Evolutionary conservation across 2,329 filamentous ascomycete species (phyloP).

Genomic region (Exophiala lecanii-corni): DNA sequence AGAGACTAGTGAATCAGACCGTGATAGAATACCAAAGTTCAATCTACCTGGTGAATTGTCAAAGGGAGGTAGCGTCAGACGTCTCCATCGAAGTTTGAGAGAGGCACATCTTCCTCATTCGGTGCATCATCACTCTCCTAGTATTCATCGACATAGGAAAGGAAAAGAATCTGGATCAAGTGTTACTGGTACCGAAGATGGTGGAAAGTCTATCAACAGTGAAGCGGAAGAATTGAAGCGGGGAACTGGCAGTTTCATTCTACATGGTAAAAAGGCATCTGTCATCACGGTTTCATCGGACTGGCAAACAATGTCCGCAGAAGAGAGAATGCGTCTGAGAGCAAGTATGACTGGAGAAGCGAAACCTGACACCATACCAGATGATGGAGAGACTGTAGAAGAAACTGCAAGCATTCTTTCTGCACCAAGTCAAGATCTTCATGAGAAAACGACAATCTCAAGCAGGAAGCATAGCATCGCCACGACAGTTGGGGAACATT

Average conservation of each 20-base stretch:
- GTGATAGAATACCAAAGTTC: slow-evolving; percentile 38
- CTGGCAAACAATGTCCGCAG: slow-evolving; percentile 70
- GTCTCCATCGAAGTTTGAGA: slow-evolving; percentile 81
- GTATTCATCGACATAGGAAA: slow-evolving; percentile 65
- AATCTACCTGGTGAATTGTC: slow-evolving; percentile 40
- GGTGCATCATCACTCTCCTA: slow-evolving; percentile 50
- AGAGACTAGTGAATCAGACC: slow-evolving; percentile 41
- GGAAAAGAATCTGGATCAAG: slow-evolving; percentile 68
- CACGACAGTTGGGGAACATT: slow-evolving; percentile 18
- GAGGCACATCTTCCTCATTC: slow-evolving; percentile 49
- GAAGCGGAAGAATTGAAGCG: slow-evolving; percentile 68
- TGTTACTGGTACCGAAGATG: slow-evolving; percentile 50
- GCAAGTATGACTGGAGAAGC: slow-evolving; percentile 33
- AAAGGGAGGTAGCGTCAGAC: slow-evolving; percentile 66
- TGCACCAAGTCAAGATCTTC: slow-evolving; percentile 4
- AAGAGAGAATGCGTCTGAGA: slow-evolving; percentile 65
- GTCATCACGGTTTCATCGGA: slow-evolving; percentile 96
- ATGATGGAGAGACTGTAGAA: slow-evolving; percentile 10
- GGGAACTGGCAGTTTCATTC: slow-evolving; percentile 82
- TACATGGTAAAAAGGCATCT: slow-evolving; percentile 96
- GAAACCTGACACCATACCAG: slow-evolving; percentile 1
- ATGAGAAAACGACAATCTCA: slow-evolving; percentile 8
- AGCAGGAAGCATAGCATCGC: slow-evolving; percentile 18
- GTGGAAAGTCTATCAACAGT: slow-evolving; percentile 36
- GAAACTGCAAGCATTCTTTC: slow-evolving; percentile 9